Evolutionary conservation across 345 rosid species (phyloP).

Genomic region (Eutrema heterophyllum): DNA sequence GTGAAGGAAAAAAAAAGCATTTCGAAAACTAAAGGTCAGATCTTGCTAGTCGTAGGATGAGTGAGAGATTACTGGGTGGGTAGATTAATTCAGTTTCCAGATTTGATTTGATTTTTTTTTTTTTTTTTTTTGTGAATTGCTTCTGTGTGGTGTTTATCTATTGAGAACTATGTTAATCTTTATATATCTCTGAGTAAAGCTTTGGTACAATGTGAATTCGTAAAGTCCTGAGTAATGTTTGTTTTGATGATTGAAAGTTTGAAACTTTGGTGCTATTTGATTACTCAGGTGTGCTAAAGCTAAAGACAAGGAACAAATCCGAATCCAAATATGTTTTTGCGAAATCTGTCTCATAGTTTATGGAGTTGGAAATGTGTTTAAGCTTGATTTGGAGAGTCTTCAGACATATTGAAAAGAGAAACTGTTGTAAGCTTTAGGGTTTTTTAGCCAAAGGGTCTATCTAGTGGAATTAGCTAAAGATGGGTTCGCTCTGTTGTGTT

Average conservation of each 20-base stretch:
- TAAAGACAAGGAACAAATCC: neutral
- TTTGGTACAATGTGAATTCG: neutral
- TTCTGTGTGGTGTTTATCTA: neutral
- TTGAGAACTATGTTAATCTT: neutral
- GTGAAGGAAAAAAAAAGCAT: neutral
- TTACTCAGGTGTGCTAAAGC: conserved; percentile 19
- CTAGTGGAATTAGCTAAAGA: conserved; percentile 25
- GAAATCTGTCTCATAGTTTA: neutral
- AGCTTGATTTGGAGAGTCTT: neutral
- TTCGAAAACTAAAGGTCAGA: neutral
- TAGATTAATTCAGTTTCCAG: neutral
- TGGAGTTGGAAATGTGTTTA: conserved; percentile 7
- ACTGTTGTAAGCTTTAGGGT: neutral
- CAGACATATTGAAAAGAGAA: neutral
- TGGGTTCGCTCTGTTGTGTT: conserved; percentile 97
- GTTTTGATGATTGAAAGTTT: conserved; percentile 18
- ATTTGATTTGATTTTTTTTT: neutral
- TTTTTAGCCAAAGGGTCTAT: neutral
- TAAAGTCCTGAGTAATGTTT: neutral
- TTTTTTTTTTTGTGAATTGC: neutral
- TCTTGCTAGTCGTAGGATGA: conserved; percentile 9
- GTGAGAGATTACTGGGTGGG: neutral
- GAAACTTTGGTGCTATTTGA: conserved; percentile 18
- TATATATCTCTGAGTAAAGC: neutral
- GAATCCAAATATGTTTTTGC: neutral